Base-by-base conservation (phyloP, 257 asterid species). In the Salvia rosmarinus region DNA sequence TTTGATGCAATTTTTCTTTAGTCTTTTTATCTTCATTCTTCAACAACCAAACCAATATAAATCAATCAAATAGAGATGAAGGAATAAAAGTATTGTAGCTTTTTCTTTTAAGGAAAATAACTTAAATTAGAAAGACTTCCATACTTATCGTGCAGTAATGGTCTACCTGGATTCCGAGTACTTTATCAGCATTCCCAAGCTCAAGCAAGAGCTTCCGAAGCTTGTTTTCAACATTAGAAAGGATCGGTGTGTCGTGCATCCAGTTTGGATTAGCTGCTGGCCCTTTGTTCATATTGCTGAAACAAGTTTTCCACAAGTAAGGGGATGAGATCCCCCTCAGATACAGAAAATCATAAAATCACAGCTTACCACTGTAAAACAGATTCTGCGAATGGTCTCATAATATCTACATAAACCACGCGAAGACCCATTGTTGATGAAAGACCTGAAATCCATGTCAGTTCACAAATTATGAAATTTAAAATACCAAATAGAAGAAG, bases 311-410 rank as follows among this genome's bases (percentile, higher is more conserved):
- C 46, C 79, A 50, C 39, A 56, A 77, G 61, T 68, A 54, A 77
- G 74, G 75, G 84, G 80, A 77, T 49, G 58, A 73, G 66, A 51
- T 62, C 42, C 68, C 60, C 7, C 14, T 63, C 16, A 64, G 66
- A 55, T 70, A 50, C 23, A 68, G 13, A 47, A 70, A 59, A 75
- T 40, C 62, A 72, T 5, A 80, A 67, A 40, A 34, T 47, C 67
- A 66, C 66, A 71, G 74, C 86, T 75, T 82, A 90, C 98, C 89
- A 56, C 75, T 94, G 88, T 79, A 94, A 75, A 71, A 81, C 92
- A 85, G 92, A 94, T 83, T 94, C 98, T 49, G 98, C 98, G 87
- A 90, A 94, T 39, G 98, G 98, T 78, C 97, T 85, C 98, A 94
- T 94, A 76, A 94, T 81, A 71, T 94, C 97, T 74, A 86, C 75